Evolutionary conservation across 805 yeast species (phyloP), one percentile per base, ranked within the genome.

Genomic region (Ogataea henricii): DNA sequence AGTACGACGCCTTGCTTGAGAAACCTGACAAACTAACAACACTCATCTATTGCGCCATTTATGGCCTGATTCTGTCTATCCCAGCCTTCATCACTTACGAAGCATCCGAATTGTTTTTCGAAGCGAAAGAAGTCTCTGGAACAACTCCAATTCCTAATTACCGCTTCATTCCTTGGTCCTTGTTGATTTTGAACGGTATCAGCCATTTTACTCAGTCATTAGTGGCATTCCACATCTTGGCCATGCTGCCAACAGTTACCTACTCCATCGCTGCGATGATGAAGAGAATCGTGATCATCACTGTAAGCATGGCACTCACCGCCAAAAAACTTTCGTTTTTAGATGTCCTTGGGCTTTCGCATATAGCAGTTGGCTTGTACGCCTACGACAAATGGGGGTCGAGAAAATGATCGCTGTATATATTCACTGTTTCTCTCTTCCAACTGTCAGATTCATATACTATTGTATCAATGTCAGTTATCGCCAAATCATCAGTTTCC

Each of bases 241-340:
- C 96, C 17, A 78, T 84, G 61, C 76, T 90, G 5, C 87, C 96
- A 2, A 88, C 97, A 0, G 83, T 90, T 10, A 81, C 94, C 2
- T 90, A 89, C 67, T 86, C 95, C 1, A 83, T 90, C 48, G 96
- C 96, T 2, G 82, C 88, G 36, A 78, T 90, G 79, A 78, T 90
- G 80, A 90, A 90, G 68, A 81, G 96, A 59, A 86, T 90, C n/a
- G 86, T 88, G 1, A 80, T 90, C 25, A 89, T 90, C 36, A 76
- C 85, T 1, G 84, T 85, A 1, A 87, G 96, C 57, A 87, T 91
- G 70, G 49, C 85, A 34, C 78, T 77, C 73, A 77, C 74, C 30
- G 84, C 84, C 21, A 76, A 74, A 18, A 56, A 60, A 14, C 65
- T 82, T n/a, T 68, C 79, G 2, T 43, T 67, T 1, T 60, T 66